Base-by-base conservation (phyloP, 495 filamentous ascomycete species). In the Rusavskia elegans region DNA sequence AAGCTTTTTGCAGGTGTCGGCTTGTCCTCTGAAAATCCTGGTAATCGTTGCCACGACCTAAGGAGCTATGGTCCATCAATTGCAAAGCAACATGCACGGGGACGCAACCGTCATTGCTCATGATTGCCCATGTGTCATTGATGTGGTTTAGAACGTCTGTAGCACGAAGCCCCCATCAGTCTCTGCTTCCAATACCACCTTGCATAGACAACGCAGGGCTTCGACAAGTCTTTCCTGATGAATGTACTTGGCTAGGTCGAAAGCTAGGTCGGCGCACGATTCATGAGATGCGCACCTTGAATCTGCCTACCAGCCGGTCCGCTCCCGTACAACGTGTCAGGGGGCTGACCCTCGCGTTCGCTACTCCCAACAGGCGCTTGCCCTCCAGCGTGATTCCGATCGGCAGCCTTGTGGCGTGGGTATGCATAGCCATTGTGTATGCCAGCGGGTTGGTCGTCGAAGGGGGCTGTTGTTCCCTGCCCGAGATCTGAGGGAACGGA, bases 41-140 rank as follows among this genome's bases (percentile, higher is more conserved):
- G 63, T 95, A 87, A 56, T 90, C 84, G 62, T 85, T 79, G 36
- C 90, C 89, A 52, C 88, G 81, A 29, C 92, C 92, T 53, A 99
- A 76, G 3, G 89, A 95, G 67, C 88, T 95, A 32, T 82, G 81
- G 64, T 99, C 92, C 71, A 96, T 82, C 61, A 99, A 68, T 68
- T 93, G 87, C 40, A 99, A 71, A 20, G 93, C 89, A 30, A 95
- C 78, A 63, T 96, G 87, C 3, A 97, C 85, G 19, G 92, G 92
- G 40, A 95, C 77, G 63, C 89, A 96, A 57, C 88, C 80, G 45
- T 83, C 81, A 59, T 83, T 76, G 51, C 80, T 82, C 85, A 99
- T 92, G 59, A 89, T 84, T 52, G 83, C 80, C 90, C 90, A 99
- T 60, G 93, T 87, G 45, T 75, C 70, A 62, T 89, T 80, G 57